Conservation (phyloP, 345 rosid species). For the Eucalyptus tenuipes region DNA sequence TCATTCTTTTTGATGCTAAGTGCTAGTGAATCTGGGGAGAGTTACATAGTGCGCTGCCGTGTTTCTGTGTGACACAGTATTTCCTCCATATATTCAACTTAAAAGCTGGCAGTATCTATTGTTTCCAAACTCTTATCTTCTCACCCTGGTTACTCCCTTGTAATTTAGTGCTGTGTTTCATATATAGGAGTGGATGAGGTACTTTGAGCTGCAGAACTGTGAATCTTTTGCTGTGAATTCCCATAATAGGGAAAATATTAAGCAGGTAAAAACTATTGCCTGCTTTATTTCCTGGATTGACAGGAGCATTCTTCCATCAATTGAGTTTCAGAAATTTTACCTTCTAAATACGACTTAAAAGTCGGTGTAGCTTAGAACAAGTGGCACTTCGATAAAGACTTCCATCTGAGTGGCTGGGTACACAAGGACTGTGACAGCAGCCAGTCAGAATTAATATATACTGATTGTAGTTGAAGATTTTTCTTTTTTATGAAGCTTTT, state of each 20-base stretch:
- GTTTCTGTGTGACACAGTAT: background rate
- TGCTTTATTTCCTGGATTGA: background rate
- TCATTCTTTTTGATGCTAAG: background rate
- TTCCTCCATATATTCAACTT: background rate
- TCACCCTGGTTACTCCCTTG: background rate
- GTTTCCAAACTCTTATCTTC: background rate
- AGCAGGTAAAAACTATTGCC: conserved; percentile 25
- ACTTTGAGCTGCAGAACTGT: conserved; percentile 29
- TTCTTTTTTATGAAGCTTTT: background rate
- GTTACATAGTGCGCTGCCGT: background rate
- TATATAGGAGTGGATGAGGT: conserved; percentile 41
- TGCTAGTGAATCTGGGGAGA: background rate
- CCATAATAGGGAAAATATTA: conserved; percentile 63
- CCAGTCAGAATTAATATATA: background rate
- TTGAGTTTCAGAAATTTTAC: background rate
- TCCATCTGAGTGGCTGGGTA: background rate
- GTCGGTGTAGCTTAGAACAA: background rate
- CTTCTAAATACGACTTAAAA: background rate
- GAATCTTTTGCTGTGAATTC: conserved; percentile 53
- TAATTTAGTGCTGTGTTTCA: background rate
- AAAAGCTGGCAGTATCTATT: background rate
- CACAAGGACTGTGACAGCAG: background rate
- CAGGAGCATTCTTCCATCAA: background rate
- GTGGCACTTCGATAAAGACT: background rate
- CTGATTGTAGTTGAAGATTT: background rate